Percentiles rank a stretch among this genome's conserved stretches.
phyloP scores from a whole-genome alignment of 2,329 filamentous ascomycete genomes.

The Madurella mycetomatis region DNA sequence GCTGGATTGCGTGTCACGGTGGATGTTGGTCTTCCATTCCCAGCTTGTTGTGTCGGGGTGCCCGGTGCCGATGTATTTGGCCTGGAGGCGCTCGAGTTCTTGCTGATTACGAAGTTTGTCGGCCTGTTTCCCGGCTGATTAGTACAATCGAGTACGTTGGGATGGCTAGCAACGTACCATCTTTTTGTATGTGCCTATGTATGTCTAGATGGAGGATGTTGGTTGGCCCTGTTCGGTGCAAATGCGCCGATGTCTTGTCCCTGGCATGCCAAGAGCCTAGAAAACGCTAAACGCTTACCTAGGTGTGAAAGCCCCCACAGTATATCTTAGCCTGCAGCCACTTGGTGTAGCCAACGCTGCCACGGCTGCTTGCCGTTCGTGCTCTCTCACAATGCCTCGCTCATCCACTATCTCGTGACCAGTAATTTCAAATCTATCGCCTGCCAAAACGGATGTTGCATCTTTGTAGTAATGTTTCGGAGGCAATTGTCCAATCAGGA shows the following conservation, averaged over 20 bases:
- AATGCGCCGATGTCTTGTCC: neutral
- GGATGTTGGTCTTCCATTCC: slow-evolving; percentile 95
- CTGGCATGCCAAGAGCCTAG: neutral
- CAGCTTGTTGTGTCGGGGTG: slow-evolving; percentile 95
- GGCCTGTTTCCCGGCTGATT: slow-evolving; percentile 51
- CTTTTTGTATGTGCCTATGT: neutral
- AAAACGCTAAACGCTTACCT: neutral
- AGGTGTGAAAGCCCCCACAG: neutral
- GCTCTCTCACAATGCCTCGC: too few species aligned
- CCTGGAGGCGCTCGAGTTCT: slow-evolving; percentile 93
- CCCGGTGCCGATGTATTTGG: slow-evolving; percentile 92
- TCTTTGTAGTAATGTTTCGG: too few species aligned
- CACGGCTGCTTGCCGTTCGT: too few species aligned
- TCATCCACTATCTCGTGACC: too few species aligned
- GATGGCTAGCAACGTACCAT: slow-evolving; percentile 17
- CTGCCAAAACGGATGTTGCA: too few species aligned
- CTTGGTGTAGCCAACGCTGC: neutral
- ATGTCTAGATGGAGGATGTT: neutral
- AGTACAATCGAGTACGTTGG: neutral
- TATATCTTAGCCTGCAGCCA: neutral
- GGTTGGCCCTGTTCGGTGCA: neutral
- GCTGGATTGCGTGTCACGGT: slow-evolving; percentile 85
- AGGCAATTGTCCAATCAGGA: too few species aligned
- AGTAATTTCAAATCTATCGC: too few species aligned
- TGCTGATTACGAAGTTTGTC: slow-evolving; percentile 97